These are phyloP conservation scores for Ballota nigra DNA, from an alignment of 257 asterid genomes.

Conservation along the genomic window DNA sequence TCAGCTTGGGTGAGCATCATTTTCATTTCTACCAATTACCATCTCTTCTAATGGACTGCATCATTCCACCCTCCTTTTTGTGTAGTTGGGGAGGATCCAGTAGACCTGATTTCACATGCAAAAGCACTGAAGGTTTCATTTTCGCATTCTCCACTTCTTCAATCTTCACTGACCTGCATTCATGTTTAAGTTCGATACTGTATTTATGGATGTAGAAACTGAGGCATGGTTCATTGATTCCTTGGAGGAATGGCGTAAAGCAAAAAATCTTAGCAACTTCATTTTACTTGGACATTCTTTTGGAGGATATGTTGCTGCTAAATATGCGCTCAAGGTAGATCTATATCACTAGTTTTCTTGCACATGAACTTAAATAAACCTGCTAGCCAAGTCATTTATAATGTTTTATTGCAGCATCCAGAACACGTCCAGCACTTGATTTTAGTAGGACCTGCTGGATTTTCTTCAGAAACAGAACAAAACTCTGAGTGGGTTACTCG, in stretches of 20 bases:
- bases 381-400: background rate
- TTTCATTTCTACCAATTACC: background rate
- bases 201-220: slow-evolving; percentile 72
- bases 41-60: background rate
- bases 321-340: slow-evolving; percentile 84
- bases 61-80: background rate
- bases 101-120: slow-evolving; percentile 96
- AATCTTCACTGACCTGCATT: background rate
- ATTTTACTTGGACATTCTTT: slow-evolving; percentile 96
- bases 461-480: slow-evolving; percentile 71
- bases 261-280: slow-evolving; percentile 77
- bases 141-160: background rate
- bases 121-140: slow-evolving; percentile 90
- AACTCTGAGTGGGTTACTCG: slow-evolving; percentile 54
- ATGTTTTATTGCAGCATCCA: slow-evolving; percentile 67
- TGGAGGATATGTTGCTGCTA: slow-evolving; percentile 95
- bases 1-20: slow-evolving; percentile 75
- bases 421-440: slow-evolving; percentile 84
- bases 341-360: background rate
- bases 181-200: background rate
- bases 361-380: background rate
- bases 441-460: slow-evolving; percentile 96
- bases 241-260: slow-evolving; percentile 95
- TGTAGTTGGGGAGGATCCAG: slow-evolving; percentile 99
- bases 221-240: slow-evolving; percentile 76